phyloP scores from a whole-genome alignment of 192 early-diverging fungal genomes.

The Linnemannia exigua region DNA sequence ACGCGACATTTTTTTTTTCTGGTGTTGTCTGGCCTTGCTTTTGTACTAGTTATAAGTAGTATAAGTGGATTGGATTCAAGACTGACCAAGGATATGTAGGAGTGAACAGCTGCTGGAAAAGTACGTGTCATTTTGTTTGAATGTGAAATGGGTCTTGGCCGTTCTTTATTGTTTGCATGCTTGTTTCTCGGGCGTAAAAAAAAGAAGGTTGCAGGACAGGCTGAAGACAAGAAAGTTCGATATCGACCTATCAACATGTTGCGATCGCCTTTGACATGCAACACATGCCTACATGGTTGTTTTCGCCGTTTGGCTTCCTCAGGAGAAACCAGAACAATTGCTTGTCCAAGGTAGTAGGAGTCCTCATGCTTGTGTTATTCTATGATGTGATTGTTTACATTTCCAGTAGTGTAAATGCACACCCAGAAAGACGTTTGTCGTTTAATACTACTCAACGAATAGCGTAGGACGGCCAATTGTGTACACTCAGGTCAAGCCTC shows the following conservation, averaged over 20 bases:
- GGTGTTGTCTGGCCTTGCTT: no score
- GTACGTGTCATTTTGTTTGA: background rate
- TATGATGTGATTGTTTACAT: background rate
- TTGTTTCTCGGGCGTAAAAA: background rate
- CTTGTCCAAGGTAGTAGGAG: no score
- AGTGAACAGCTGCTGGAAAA: background rate
- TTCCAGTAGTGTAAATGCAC: no score
- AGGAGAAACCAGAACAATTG: slow-evolving; percentile 6
- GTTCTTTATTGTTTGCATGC: background rate
- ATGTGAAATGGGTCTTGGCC: background rate
- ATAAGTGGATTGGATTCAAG: no score
- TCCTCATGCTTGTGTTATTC: no score
- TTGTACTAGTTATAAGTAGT: background rate
- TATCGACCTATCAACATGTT: background rate
- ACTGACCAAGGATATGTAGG: background rate
- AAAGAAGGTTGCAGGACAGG: background rate
- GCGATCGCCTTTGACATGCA: background rate
- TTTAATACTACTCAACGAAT: background rate
- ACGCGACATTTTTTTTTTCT: background rate
- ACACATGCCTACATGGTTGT: background rate
- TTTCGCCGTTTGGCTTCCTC: slow-evolving; percentile 7
- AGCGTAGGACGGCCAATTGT: background rate
- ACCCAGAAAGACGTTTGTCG: no score
- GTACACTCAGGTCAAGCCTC: background rate
- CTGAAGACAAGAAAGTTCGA: background rate